phyloP scores from a whole-genome alignment of 345 rosid species.

The Lenwebbia sp. region DNA sequence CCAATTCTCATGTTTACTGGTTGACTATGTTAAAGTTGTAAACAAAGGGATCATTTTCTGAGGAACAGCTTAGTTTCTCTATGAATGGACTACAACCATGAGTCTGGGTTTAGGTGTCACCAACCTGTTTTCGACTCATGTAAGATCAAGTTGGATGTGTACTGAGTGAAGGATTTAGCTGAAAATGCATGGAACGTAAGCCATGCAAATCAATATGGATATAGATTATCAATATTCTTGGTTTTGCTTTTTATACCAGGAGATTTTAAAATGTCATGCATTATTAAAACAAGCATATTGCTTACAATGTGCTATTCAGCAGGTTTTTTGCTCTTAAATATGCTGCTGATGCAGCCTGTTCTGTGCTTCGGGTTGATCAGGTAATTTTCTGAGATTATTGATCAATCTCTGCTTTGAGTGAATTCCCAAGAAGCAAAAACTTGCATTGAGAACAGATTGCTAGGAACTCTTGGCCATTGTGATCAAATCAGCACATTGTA shows the following conservation, averaged over 20 bases:
- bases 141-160: neutral
- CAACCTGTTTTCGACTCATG: neutral
- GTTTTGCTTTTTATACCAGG: neutral
- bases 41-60: neutral
- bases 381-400: constrained; percentile 8
- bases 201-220: neutral
- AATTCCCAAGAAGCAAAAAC: neutral
- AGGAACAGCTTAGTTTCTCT: neutral
- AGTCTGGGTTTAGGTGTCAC: neutral
- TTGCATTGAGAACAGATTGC: neutral
- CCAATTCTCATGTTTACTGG: neutral
- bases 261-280: neutral
- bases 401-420: neutral
- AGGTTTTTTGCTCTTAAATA: constrained; percentile 80
- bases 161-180: neutral
- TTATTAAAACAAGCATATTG: neutral
- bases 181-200: neutral
- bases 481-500: neutral
- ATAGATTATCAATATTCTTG: neutral
- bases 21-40: neutral
- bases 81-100: neutral
- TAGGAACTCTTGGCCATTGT: neutral
- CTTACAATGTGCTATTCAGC: neutral
- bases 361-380: constrained; percentile 93
- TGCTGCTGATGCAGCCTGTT: constrained; percentile 95